A percentile compares a stretch with the other conserved stretches of the same genome.
Evolutionary conservation across 345 rosid species (phyloP).

Genomic region (Heritiera littoralis): DNA sequence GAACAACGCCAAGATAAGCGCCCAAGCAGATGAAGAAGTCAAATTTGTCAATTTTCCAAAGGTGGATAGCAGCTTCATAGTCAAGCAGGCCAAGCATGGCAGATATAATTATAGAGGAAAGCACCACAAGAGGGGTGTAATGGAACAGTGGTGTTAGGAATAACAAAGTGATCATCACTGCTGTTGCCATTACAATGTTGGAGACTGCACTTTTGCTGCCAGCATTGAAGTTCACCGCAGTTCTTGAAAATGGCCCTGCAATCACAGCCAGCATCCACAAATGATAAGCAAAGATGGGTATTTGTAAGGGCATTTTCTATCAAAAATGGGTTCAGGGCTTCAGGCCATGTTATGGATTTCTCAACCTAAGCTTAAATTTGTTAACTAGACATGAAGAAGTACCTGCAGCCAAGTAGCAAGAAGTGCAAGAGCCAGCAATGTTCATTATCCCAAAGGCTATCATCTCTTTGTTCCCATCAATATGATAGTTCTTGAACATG

Average conservation of each 20-base stretch:
- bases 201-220: conserved; percentile 89
- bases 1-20: conserved; percentile 82
- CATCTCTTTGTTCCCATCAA: conserved; percentile 98
- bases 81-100: conserved; percentile 98
- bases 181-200: conserved; percentile 87
- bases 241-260: conserved; percentile 88
- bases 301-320: neutral
- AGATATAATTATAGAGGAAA: conserved; percentile 70
- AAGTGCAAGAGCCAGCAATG: conserved; percentile 87
- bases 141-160: conserved; percentile 84
- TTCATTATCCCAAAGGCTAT: conserved; percentile 93
- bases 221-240: conserved; percentile 92
- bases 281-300: neutral
- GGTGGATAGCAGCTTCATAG: conserved; percentile 78
- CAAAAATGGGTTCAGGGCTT: neutral
- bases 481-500: conserved; percentile 82
- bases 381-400: neutral
- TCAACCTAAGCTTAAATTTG: no score
- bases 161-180: conserved; percentile 77
- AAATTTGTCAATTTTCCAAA: conserved; percentile 85
- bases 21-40: conserved; percentile 80
- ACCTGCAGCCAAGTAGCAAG: conserved; percentile 93
- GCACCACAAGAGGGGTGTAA: conserved; percentile 94
- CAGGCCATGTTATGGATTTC: neutral
- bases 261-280: neutral